phyloP scores from a whole-genome alignment of 2,329 filamentous ascomycete species.

The Aspergillus arachidicola region DNA sequence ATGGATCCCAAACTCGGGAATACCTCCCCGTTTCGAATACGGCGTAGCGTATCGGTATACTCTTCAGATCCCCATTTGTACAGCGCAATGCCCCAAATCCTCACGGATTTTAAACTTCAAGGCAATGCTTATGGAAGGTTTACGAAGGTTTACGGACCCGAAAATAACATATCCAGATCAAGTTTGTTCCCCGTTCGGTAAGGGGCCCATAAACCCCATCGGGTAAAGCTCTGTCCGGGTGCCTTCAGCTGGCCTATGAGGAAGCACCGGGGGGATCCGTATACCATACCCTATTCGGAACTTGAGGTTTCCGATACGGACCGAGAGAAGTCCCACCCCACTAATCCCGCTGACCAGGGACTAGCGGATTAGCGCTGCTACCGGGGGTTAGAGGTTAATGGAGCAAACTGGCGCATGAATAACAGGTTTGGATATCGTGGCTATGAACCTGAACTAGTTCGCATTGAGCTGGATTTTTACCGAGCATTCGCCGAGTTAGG shows the following conservation, averaged over 20 bases:
- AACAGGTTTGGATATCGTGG: neutral
- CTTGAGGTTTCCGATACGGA: neutral
- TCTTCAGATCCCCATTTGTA: neutral
- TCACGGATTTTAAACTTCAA: neutral
- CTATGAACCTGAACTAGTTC: neutral
- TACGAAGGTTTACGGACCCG: neutral
- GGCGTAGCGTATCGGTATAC: neutral
- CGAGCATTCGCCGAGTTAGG: neutral
- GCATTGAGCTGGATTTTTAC: neutral
- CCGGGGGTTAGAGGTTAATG: conserved; percentile 13
- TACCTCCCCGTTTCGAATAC: neutral
- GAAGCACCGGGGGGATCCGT: neutral
- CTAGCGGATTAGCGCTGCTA: neutral
- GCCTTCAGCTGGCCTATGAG: neutral
- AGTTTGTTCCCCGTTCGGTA: neutral
- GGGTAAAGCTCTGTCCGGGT: neutral
- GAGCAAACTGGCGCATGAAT: neutral
- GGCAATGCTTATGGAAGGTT: neutral
- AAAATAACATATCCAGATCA: neutral
- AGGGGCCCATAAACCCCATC: neutral
- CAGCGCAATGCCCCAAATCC: neutral
- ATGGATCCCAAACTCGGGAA: neutral
- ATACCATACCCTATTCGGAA: neutral
- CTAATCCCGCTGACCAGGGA: neutral
- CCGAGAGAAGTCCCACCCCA: neutral